Base-by-base conservation (phyloP, 495 filamentous ascomycete species). In the Penicillium bovifimosum region DNA sequence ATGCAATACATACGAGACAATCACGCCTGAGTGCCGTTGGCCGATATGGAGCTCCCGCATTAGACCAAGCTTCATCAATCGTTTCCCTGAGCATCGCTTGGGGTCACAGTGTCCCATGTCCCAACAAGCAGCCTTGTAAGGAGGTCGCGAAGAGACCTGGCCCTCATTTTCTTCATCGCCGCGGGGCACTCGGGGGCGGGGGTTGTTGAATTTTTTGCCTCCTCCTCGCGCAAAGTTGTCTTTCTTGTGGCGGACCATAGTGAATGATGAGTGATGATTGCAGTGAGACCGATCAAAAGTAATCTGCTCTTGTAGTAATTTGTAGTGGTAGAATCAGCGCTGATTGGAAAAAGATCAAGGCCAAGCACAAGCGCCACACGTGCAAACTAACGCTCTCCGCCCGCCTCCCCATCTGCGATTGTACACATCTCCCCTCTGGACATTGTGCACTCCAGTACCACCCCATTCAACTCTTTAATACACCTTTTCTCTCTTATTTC, bases 71-170 rank as follows among this genome's bases (percentile, higher is more conserved):
- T 86, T 82, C 77, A 97, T 95, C 33, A 98, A 78, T 47, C 87
- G 82, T 74, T 98, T 96, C 11, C 93, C 93, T 0, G 92, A 96
- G 68, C 93, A 98, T 59, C 95, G 77, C 68, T 97, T 96, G 7
- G 91, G 91, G 67, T 98, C 93, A 73, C 93, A 98, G 68, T 98
- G 93, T 42, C 90, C 90, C 32, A 98, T 75, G 68, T 98, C 93
- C 93, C 93, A 98, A 65, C 92, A 96, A 32, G 92, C 93, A 40
- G 93, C 95, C 75, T 87, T 90, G 79, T 88, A 95, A 11, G 81
- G 65, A 28, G 88, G 86, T 51, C 74, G 74, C 33, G 72, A 63
- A 46, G 71, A 59, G 31, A 58, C 53, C 29, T 50, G 58, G 43
- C 56, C 53, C 36, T 68, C 63, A 55, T 18, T 26, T 26, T 70